These are phyloP conservation scores for Fraxinus velutina DNA, from an alignment of 305 asterid species.

Conservation along the genomic window DNA sequence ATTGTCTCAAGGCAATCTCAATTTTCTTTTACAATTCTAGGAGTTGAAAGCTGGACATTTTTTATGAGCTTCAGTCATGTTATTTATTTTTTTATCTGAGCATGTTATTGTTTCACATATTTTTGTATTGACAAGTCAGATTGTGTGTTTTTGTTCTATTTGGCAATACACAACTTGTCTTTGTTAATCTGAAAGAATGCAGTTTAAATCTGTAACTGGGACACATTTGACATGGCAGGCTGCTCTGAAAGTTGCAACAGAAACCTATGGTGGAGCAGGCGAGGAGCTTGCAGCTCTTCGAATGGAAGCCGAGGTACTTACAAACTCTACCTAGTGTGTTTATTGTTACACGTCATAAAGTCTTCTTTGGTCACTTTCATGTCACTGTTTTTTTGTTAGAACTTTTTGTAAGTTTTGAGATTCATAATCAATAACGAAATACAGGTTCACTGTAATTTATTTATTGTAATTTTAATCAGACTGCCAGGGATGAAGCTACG, in stretches of 20 bases:
- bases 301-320: constrained; percentile 74
- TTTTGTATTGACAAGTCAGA: not conserved
- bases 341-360: not conserved
- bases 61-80: not conserved
- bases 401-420: not conserved
- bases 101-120: not conserved
- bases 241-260: constrained; percentile 76
- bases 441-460: not conserved
- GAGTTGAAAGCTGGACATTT: not conserved
- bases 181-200: not conserved
- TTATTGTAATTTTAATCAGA: constrained; percentile 33
- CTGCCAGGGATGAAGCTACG: constrained; percentile 69
- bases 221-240: constrained; percentile 40
- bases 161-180: not conserved
- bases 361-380: not conserved
- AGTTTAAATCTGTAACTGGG: constrained; percentile 8
- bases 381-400: not conserved
- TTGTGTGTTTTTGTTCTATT: not conserved
- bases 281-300: constrained; percentile 69
- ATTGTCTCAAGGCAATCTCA: not conserved
- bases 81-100: not conserved
- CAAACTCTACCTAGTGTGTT: constrained; percentile 17
- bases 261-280: constrained; percentile 62
- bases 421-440: not conserved
- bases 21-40: not conserved